These are phyloP conservation scores for Leersia perrieri DNA, from an alignment of 176 grass and related monocot species.

Conservation along the genomic window DNA sequence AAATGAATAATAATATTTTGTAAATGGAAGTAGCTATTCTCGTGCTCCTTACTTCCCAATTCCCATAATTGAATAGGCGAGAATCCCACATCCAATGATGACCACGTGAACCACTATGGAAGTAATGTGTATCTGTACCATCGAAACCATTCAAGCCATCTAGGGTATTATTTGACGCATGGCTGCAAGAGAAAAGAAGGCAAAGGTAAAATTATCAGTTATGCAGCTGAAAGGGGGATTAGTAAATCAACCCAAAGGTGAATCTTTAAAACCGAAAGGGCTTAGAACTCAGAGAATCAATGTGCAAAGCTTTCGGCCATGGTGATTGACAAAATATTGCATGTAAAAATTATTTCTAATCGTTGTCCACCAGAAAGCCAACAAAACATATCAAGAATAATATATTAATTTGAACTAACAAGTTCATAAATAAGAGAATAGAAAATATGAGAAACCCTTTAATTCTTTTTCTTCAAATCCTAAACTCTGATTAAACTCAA, in stretches of 20 bases:
- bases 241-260: constrained; percentile 9
- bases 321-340: neutral
- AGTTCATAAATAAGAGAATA: neutral
- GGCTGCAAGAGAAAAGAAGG: constrained; percentile 44
- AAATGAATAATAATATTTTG: constrained; percentile 2
- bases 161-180: constrained; percentile 81
- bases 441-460: neutral
- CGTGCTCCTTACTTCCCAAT: constrained; percentile 63
- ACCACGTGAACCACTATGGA: constrained; percentile 66
- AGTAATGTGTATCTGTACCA: constrained; percentile 91
- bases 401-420: neutral
- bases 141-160: constrained; percentile 93
- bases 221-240: constrained; percentile 14
- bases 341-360: neutral
- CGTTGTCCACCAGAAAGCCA: neutral
- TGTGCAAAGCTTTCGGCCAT: neutral
- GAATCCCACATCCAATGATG: constrained; percentile 99
- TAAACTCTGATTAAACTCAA: neutral
- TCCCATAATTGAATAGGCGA: constrained; percentile 84
- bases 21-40: neutral
- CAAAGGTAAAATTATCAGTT: neutral
- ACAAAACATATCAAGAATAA: neutral
- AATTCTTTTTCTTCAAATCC: neutral
- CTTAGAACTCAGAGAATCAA: neutral
- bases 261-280: neutral